Conservation (phyloP, 257 asterid genomes). For the Penstemon davidsonii region DNA sequence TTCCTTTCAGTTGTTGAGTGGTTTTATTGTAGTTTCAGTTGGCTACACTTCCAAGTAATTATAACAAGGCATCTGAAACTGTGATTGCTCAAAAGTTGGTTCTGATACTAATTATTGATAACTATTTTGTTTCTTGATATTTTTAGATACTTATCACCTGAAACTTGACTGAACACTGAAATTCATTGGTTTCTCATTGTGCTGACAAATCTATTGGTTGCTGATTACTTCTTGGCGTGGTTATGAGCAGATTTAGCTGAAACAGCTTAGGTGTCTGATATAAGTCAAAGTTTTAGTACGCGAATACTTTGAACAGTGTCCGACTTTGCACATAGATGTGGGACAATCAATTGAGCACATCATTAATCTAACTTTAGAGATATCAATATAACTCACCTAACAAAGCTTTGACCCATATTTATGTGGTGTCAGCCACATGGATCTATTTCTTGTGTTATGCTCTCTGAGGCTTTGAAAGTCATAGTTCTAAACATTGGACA, state of each 20-base stretch:
- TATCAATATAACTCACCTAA: neutral
- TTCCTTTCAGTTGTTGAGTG: constrained; percentile 2
- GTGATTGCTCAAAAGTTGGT: neutral
- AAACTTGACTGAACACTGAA: neutral
- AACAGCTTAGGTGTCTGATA: constrained; percentile 9
- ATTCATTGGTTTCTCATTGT: neutral
- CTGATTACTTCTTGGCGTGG: neutral
- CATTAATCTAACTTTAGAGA: neutral
- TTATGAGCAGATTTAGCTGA: neutral
- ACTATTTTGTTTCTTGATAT: neutral
- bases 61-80: neutral
- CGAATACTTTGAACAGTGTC: neutral
- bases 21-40: constrained; percentile 8
- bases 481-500: too few species aligned
- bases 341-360: neutral
- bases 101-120: neutral
- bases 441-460: neutral
- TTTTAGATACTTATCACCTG: neutral
- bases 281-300: neutral
- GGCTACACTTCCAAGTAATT: neutral
- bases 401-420: neutral
- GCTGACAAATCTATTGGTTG: neutral
- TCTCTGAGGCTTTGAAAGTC: too few species aligned
- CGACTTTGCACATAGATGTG: neutral
- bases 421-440: neutral